These are phyloP conservation scores for Hortiboletus rubellus DNA, from an alignment of 1,284 basidiomycete species.

Conservation along the genomic window DNA sequence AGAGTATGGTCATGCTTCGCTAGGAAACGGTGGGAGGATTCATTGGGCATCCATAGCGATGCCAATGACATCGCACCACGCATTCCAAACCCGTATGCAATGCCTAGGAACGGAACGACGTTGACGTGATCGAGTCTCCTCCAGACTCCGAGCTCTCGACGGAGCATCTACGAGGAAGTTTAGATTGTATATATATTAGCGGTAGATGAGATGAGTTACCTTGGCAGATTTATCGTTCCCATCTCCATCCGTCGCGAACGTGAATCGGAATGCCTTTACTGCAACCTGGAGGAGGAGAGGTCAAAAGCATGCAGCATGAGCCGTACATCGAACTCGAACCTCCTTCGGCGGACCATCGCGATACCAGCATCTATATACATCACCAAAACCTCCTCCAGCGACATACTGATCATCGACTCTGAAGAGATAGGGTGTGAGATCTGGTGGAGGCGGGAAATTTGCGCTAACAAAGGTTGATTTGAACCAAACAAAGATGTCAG, in stretches of 20 bases:
- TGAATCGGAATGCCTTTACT: constrained; percentile 16
- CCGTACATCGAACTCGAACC: not conserved
- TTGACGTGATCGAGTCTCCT: constrained; percentile 17
- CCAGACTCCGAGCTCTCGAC: constrained; percentile 24
- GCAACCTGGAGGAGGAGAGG: constrained; percentile 15
- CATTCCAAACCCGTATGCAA: constrained; percentile 18
- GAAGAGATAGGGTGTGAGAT: too few species aligned
- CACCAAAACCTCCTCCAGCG: too few species aligned
- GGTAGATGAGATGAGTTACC: not conserved
- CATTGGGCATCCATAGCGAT: not conserved
- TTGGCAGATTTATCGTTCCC: not conserved
- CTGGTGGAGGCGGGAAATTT: too few species aligned
- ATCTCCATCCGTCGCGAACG: not conserved
- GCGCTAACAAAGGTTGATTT: too few species aligned
- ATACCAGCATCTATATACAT: too few species aligned
- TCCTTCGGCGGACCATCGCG: not conserved
- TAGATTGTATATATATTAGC: not conserved
- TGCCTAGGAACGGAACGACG: constrained; percentile 22
- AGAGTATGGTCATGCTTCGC: not conserved
- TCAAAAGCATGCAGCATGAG: not conserved
- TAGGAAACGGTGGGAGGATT: not conserved
- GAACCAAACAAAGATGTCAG: too few species aligned
- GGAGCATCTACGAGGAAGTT: constrained; percentile 12
- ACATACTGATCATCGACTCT: too few species aligned
- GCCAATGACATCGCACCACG: not conserved